Evolutionary conservation across 192 early-diverging fungal genomes (phyloP), one percentile per base, ranked within the genome.

Genomic region (Diversispora eburnea): DNA sequence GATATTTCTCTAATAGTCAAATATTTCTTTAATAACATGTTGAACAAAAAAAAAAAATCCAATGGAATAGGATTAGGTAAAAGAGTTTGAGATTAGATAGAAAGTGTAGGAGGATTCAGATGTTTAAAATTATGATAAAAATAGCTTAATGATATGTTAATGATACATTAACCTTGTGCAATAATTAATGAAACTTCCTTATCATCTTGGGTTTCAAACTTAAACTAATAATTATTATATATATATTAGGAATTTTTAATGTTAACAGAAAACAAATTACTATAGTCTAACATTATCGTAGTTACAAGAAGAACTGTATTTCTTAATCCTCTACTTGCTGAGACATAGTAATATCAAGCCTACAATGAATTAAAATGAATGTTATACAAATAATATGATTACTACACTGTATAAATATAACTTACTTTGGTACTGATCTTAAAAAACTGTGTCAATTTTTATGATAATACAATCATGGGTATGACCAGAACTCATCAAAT

Each of bases 311-410:
- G 5, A 70, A 42, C 1, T 49, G 48, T 49, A 49, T 49, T 19
- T 58, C n/a, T n/a, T 70, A 6, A 42, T 13, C 9, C 39, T 19
- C 17, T 3, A 39, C 25, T 59, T 54, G 8, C 42, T 47, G 45
- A 43, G 7, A 58, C 10, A 20, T 45, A 71, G 12, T 58, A 71
- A 46, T 71, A n/a, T 43, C 56, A 71, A 59, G 56, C 69, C 56
- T 71, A 20, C 33, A 52, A 52, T 19, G 1, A 49, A 6, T 10
- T 64, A 12, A 3, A 47, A 10, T n/a, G n/a, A 46, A 71, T 71
- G 41, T 59, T 59, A 58, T 59, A 57, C 57, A 72, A 72, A 70
- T 70, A 70, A 67, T 67, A 70, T 70, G 57, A 60, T 48, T 22
- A 19, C 42, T 72, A 60, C 43, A 60, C 70, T 59, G 56, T 48